A percentile compares a stretch with the other conserved stretches of the same genome.
These are phyloP conservation scores for Trichoderma lentiforme DNA, from an alignment of 2,329 filamentous ascomycete genomes.

Conservation along the genomic window DNA sequence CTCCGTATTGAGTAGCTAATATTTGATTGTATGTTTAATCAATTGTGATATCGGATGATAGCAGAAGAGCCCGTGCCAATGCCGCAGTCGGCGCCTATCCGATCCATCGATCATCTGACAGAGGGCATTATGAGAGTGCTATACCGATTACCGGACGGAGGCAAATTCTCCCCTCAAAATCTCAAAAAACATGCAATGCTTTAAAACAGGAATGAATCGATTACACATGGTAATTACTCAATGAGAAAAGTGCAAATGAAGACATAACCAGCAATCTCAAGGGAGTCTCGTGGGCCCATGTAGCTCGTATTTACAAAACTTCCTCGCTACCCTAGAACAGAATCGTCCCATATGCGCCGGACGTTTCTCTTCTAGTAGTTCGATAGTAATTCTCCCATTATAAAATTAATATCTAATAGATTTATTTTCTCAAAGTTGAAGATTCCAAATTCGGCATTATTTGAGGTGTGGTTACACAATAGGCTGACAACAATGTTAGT, in stretches of 20 bases:
- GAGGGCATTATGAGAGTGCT: background rate
- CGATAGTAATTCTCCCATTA: background rate
- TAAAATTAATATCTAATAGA: background rate
- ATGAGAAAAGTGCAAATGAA: too few relatives aligned
- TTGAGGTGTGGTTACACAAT: background rate
- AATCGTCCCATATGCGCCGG: background rate
- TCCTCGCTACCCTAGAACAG: background rate
- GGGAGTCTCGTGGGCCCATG: background rate
- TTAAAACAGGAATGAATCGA: too few relatives aligned
- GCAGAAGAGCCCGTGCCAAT: background rate
- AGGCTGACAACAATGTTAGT: background rate
- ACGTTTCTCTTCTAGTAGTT: background rate
- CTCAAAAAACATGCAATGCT: background rate
- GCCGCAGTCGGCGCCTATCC: background rate
- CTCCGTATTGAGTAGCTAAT: too few relatives aligned
- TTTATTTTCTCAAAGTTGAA: background rate
- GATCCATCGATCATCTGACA: background rate
- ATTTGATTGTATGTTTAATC: background rate
- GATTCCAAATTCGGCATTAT: background rate
- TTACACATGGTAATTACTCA: too few relatives aligned
- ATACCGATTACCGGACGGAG: background rate
- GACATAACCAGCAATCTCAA: background rate
- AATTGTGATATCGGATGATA: background rate
- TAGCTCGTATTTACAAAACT: background rate
- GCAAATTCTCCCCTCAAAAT: background rate